A percentile compares a stretch with the other conserved stretches of the same genome.
Conservation (phyloP, 2,329 filamentous ascomycete species). For the Diaporthe sp. region DNA sequence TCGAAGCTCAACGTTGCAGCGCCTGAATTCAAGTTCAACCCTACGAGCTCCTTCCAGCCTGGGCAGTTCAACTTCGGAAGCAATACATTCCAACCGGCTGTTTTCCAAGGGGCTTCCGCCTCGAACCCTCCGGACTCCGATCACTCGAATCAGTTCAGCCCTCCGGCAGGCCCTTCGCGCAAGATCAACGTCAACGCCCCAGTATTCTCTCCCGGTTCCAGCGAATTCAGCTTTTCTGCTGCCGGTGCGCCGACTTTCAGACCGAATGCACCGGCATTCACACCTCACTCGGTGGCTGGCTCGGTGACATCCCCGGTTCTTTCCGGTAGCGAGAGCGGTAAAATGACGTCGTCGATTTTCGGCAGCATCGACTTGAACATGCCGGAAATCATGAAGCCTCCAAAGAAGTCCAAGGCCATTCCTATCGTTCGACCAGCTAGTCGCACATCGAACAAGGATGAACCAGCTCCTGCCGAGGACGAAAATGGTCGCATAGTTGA, state of each 20-base stretch:
- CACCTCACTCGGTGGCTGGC: constrained; percentile 67
- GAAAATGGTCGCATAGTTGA: constrained; percentile 74
- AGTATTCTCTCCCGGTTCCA: constrained; percentile 77
- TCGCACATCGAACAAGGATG: constrained; percentile 50
- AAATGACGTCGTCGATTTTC: constrained; percentile 71
- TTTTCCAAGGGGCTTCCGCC: constrained; percentile 58
- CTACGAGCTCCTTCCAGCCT: constrained; percentile 65
- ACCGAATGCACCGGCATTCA: constrained; percentile 83
- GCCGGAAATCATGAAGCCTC: constrained; percentile 74
- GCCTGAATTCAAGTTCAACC: constrained; percentile 87
- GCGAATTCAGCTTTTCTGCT: constrained; percentile 76
- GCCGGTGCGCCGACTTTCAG: constrained; percentile 75
- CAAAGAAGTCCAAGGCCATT: constrained; percentile 84
- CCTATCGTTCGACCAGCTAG: constrained; percentile 81
- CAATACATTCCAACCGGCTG: constrained; percentile 62
- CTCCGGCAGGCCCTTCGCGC: constrained; percentile 55
- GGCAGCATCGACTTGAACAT: constrained; percentile 75
- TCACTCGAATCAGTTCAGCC: constrained; percentile 57
- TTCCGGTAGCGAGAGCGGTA: constrained; percentile 60
- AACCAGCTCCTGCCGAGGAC: constrained; percentile 59
- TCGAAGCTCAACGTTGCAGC: constrained; percentile 91
- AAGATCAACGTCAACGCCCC: constrained; percentile 80
- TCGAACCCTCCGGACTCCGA: constrained; percentile 53
- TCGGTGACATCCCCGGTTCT: constrained; percentile 61
- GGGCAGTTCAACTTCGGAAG: constrained; percentile 65